phyloP scores from a whole-genome alignment of 2,329 filamentous ascomycete genomes.

The Verticillium dahliae region DNA sequence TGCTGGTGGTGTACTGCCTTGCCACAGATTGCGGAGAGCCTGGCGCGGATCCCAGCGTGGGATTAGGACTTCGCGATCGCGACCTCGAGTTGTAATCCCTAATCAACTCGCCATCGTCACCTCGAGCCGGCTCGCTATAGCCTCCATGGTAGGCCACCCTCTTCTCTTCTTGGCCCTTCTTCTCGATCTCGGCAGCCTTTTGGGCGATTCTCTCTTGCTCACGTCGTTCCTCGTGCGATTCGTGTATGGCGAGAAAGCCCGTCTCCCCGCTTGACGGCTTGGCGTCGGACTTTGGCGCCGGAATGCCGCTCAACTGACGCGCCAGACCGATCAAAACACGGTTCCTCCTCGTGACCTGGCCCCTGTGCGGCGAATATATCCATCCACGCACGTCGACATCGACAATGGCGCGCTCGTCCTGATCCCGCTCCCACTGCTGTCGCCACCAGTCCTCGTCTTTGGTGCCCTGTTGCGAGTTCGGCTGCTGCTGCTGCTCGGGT shows the following conservation, averaged over 20 bases:
- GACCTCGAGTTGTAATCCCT: constrained; percentile 6
- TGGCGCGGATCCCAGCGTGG: constrained; percentile 31
- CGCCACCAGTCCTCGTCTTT: constrained; percentile 70
- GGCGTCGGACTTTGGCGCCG: constrained; percentile 48
- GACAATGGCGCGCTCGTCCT: constrained; percentile 78
- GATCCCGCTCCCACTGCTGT: constrained; percentile 69
- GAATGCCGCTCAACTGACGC: constrained; percentile 79
- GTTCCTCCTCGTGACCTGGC: constrained; percentile 81
- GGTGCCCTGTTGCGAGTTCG: constrained; percentile 28
- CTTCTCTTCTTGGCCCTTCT: constrained; percentile 63
- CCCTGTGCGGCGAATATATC: constrained; percentile 82
- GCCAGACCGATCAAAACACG: constrained; percentile 81
- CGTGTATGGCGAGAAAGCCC: constrained; percentile 18
- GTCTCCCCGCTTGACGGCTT: not conserved
- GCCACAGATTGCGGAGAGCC: constrained; percentile 28
- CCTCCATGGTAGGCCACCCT: constrained; percentile 62
- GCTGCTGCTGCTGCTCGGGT: constrained; percentile 16
- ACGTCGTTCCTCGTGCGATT: constrained; percentile 40
- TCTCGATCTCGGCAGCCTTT: constrained; percentile 72
- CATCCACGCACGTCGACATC: constrained; percentile 95
- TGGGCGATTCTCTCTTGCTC: constrained; percentile 62
- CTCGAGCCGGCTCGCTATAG: constrained; percentile 58
- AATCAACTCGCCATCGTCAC: constrained; percentile 28
- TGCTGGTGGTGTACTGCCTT: constrained; percentile 26
- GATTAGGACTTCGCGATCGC: constrained; percentile 22